phyloP scores from a whole-genome alignment of 2,329 filamentous ascomycete species.

The Huntiella abstrusa region DNA sequence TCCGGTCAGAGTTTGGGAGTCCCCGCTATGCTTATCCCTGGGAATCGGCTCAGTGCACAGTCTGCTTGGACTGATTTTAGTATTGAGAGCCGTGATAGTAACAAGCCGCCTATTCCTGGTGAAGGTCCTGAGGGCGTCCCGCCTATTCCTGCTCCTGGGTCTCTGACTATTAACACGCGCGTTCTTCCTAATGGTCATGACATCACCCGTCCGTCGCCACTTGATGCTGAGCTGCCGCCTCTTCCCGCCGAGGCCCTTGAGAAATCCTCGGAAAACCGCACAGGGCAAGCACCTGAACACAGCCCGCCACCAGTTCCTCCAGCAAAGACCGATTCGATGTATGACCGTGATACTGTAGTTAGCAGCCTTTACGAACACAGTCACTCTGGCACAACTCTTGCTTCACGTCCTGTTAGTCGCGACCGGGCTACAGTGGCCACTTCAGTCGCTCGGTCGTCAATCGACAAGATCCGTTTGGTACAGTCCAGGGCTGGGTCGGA shows the following conservation, averaged over 20 bases:
- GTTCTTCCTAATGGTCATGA: not conserved
- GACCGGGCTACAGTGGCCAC: slow-evolving; percentile 15
- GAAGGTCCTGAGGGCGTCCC: too few relatives aligned
- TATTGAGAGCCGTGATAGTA: slow-evolving; percentile 26
- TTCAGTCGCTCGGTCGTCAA: slow-evolving; percentile 8
- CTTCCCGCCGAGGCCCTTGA: slow-evolving; percentile 2
- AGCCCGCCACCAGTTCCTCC: slow-evolving; percentile 31
- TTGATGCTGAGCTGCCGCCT: slow-evolving; percentile 11
- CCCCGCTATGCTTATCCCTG: slow-evolving; percentile 24
- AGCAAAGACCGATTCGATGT: slow-evolving; percentile 13
- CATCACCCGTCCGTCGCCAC: not conserved
- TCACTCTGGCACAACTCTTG: slow-evolving; percentile 24
- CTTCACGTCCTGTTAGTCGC: slow-evolving; percentile 27
- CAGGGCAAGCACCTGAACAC: slow-evolving; percentile 22
- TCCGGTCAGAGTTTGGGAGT: slow-evolving; percentile 28
- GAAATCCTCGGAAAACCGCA: not conserved
- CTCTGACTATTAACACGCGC: slow-evolving; percentile 8
- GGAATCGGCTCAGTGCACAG: slow-evolving; percentile 32
- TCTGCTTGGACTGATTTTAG: slow-evolving; percentile 44
- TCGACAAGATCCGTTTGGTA: slow-evolving; percentile 7
- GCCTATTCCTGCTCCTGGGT: not conserved
- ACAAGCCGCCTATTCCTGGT: slow-evolving; percentile 10
- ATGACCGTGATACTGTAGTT: slow-evolving; percentile 7
- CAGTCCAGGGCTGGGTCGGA: slow-evolving; percentile 3
- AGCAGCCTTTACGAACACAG: slow-evolving; percentile 11